Percentiles rank a stretch among this genome's conserved stretches.
These are phyloP conservation scores for Teratosphaeriaceae sp. DNA, from an alignment of 2,329 filamentous ascomycete genomes.

Conservation along the genomic window DNA sequence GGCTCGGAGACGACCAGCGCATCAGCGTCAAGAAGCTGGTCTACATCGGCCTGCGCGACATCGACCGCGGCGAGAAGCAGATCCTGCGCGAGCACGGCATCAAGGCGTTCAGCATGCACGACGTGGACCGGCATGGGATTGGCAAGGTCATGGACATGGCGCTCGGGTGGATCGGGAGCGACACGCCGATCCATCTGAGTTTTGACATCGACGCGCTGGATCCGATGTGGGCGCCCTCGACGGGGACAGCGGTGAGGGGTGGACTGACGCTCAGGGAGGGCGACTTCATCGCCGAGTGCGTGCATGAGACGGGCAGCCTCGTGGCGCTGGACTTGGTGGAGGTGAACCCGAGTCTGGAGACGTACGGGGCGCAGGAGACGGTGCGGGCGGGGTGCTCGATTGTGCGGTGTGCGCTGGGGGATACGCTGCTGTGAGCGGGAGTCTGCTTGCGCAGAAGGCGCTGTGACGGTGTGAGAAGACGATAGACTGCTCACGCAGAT, in stretches of 20 bases:
- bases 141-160: constrained; percentile 97
- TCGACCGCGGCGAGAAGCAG: constrained; percentile 89
- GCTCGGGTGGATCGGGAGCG: constrained; percentile 86
- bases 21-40: constrained; percentile 78
- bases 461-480: too few relatives aligned
- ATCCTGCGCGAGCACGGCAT: constrained; percentile 83
- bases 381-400: constrained; percentile 85
- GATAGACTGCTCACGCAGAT: constrained; percentile 5
- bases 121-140: constrained; percentile 91
- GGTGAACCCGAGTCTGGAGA: constrained; percentile 45
- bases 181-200: constrained; percentile 93
- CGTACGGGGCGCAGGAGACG: constrained; percentile 69
- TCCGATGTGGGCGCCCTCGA: constrained; percentile 92
- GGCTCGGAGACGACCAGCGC: constrained; percentile 68
- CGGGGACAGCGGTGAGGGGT: constrained; percentile 88
- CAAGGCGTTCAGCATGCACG: constrained; percentile 97
- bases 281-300: constrained; percentile 82
- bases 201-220: constrained; percentile 97
- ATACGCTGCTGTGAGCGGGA: constrained; percentile 76
- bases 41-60: constrained; percentile 91
- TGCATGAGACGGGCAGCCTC: constrained; percentile 51
- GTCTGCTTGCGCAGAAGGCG: too few relatives aligned
- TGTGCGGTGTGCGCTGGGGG: constrained; percentile 84
- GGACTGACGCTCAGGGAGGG: constrained; percentile 91
- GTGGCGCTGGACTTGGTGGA: constrained; percentile 53